Percentiles rank a stretch among this genome's conserved stretches.
phyloP scores from a whole-genome alignment of 1,139 yeast species.

The Kodamaea suecica region DNA sequence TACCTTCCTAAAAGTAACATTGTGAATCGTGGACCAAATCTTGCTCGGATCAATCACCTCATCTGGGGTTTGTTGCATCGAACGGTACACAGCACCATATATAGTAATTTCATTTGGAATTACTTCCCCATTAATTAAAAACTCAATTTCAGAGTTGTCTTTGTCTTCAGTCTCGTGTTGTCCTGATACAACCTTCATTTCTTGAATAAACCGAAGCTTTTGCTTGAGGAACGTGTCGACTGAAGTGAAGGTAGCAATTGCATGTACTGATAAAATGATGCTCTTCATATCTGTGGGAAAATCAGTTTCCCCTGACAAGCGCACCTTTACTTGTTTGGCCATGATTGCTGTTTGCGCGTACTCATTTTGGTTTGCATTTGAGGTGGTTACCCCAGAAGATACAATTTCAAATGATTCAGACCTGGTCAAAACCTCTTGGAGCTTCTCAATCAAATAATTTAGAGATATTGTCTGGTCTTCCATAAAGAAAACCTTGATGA shows the following conservation, averaged over 20 bases:
- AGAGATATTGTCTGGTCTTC: conserved; percentile 27
- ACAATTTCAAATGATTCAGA: conserved; percentile 73
- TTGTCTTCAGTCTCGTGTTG: conserved; percentile 13
- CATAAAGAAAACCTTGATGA: conserved; percentile 45
- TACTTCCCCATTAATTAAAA: conserved; percentile 56
- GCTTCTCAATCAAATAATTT: conserved; percentile 45
- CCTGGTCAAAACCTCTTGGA: conserved; percentile 75
- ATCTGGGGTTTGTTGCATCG: conserved; percentile 39
- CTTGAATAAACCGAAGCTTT: conserved; percentile 26
- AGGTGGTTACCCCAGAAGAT: conserved; percentile 43
- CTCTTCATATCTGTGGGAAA: conserved; percentile 25
- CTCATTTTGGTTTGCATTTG: conserved; percentile 11
- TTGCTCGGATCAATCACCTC: conserved; percentile 46
- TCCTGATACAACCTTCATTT: conserved; percentile 12
- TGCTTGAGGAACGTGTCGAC: conserved; percentile 60
- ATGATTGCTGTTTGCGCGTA: conserved; percentile 52
- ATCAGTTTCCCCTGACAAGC: conserved; percentile 36
- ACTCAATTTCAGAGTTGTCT: conserved; percentile 41
- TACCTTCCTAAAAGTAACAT: conserved; percentile 50
- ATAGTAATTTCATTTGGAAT: conserved; percentile 72
- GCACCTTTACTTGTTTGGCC: conserved; percentile 69
- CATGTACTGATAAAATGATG: conserved; percentile 72
- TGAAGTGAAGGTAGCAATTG: conserved; percentile 79
- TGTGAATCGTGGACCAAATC: conserved; percentile 59
- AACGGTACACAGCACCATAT: conserved; percentile 71